Evolutionary conservation across 169 alveolate species (phyloP).

Genomic region (Cryptosporidium viatorum): DNA sequence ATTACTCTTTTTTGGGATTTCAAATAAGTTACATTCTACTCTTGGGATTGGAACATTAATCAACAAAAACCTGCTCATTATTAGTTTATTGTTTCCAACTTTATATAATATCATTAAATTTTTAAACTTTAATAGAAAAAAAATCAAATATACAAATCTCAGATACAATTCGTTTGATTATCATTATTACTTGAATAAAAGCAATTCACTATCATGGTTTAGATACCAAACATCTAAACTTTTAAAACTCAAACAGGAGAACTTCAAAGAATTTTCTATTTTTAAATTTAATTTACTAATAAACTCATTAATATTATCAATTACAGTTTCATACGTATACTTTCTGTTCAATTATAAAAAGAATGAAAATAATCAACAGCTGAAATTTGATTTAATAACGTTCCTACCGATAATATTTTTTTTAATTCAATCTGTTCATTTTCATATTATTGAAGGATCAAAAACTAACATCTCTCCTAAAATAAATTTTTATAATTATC

Average conservation of each 20-base stretch:
- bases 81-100: not conserved
- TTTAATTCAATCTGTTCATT: not conserved
- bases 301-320: constrained; percentile 1
- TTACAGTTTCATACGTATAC: not conserved
- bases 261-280: not conserved
- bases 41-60: not conserved
- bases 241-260: not conserved
- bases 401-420: constrained; percentile 18
- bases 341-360: not conserved
- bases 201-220: constrained; percentile 19
- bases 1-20: not conserved
- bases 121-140: not conserved
- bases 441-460: not conserved
- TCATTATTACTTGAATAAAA: constrained; percentile 8
- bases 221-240: not conserved
- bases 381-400: not conserved
- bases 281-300: not conserved
- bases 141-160: not conserved
- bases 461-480: not conserved
- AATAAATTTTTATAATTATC: not conserved
- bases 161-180: constrained; percentile 19
- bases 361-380: not conserved
- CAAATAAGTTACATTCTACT: not conserved
- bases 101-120: not conserved
- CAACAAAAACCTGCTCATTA: not conserved